Conservation (phyloP, 2,329 filamentous ascomycete species). For the Microdochium paspali region DNA sequence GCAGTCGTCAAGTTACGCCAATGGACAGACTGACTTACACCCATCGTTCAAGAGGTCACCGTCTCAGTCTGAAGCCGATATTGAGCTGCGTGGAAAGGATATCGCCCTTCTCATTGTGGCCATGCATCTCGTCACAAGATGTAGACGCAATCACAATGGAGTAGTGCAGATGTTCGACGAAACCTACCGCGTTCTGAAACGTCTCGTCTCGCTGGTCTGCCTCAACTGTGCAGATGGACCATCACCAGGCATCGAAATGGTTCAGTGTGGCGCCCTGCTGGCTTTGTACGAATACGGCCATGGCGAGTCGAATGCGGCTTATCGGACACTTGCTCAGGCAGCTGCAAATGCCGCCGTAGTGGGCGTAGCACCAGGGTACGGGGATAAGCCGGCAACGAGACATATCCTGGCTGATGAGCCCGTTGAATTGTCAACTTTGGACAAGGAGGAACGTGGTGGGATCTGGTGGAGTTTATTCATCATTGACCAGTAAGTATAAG, state of each 20-base stretch:
- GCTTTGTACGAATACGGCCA: slow-evolving; percentile 35
- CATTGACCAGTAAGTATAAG: slow-evolving; percentile 27
- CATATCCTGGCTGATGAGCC: slow-evolving; percentile 16
- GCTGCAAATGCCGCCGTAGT: slow-evolving; percentile 25
- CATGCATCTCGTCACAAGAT: slow-evolving; percentile 31
- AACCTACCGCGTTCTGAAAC: slow-evolving; percentile 27
- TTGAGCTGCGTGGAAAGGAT: slow-evolving; percentile 13
- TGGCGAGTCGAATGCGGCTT: slow-evolving; percentile 28
- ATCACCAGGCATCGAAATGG: slow-evolving; percentile 24
- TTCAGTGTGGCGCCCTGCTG: slow-evolving; percentile 30
- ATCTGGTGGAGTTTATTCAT: slow-evolving; percentile 35
- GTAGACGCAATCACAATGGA: slow-evolving; percentile 24
- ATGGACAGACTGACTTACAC: slow-evolving; percentile 6
- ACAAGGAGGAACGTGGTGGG: slow-evolving; percentile 28
- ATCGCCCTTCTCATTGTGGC: slow-evolving; percentile 29
- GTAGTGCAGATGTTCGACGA: slow-evolving; percentile 27
- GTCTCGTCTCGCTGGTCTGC: slow-evolving; percentile 23
- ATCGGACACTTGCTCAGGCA: slow-evolving; percentile 30
- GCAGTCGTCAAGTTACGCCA: slow-evolving; percentile 7
- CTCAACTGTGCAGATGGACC: slow-evolving; percentile 21
- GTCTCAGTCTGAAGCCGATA: slow-evolving; percentile 2
- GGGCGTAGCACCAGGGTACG: slow-evolving; percentile 25
- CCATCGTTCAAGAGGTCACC: slow-evolving; percentile 2
- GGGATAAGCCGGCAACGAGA: slow-evolving; percentile 18
- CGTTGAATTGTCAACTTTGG: slow-evolving; percentile 7